Evolutionary conservation across 2,329 filamentous ascomycete genomes (phyloP).

Genomic region (Onygenales sp.): DNA sequence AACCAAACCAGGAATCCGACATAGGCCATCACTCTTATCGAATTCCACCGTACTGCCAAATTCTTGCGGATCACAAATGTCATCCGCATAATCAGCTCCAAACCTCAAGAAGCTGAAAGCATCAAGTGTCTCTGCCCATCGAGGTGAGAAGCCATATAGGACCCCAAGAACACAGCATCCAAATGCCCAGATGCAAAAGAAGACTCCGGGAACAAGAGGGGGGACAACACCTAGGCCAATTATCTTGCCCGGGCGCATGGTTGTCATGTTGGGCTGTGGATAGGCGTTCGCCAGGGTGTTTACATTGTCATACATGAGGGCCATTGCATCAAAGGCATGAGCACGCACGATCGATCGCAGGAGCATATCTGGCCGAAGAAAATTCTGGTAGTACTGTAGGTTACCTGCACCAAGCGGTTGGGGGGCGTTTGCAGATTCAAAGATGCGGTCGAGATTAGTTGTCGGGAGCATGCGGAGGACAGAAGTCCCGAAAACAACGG

Average conservation of each 20-base stretch:
- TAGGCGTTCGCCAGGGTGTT: background rate
- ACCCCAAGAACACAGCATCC: conserved; percentile 5
- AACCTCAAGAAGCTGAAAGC: conserved; percentile 8
- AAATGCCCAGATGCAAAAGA: conserved; percentile 6
- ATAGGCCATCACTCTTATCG: background rate
- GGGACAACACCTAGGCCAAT: background rate
- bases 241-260: background rate
- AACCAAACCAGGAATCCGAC: background rate
- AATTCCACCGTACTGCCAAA: background rate
- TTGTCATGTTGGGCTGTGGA: background rate
- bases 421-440: background rate
- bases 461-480: background rate
- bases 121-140: conserved; percentile 8
- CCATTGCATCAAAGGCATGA: background rate
- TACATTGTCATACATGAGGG: background rate
- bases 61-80: background rate
- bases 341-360: conserved; percentile 4
- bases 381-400: background rate
- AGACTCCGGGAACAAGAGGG: background rate
- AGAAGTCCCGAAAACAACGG: background rate
- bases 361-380: background rate
- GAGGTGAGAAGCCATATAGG: conserved; percentile 3
- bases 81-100: conserved; percentile 3
- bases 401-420: background rate
- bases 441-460: background rate